These are phyloP conservation scores for Camelina hispida DNA, from an alignment of 345 rosid genomes.

Conservation along the genomic window DNA sequence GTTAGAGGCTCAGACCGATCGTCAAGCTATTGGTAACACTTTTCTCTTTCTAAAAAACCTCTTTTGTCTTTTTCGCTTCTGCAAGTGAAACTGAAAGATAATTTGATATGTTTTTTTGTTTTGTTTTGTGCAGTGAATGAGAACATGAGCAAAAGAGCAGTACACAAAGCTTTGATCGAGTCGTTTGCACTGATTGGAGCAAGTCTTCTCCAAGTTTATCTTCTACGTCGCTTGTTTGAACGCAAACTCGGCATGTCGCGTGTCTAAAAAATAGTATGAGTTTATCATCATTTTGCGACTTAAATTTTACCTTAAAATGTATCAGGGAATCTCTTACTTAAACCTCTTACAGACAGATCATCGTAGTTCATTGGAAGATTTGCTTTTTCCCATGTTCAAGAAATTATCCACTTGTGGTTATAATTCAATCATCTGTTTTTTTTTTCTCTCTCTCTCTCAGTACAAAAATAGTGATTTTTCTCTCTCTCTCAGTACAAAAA, in stretches of 20 bases:
- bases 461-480: background rate
- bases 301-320: constrained; percentile 29
- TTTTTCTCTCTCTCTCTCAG: background rate
- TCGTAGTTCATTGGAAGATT: constrained; percentile 14
- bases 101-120: background rate
- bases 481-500: background rate
- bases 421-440: constrained; percentile 5
- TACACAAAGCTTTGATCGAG: constrained; percentile 73
- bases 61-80: background rate
- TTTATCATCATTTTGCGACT: constrained; percentile 18
- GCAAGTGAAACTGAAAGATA: background rate
- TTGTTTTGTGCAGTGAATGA: constrained; percentile 57
- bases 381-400: constrained; percentile 5
- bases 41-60: background rate
- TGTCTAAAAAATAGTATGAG: constrained; percentile 44
- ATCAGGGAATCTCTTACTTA: constrained; percentile 22
- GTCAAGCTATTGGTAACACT: constrained; percentile 63
- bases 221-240: constrained; percentile 70
- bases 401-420: constrained; percentile 2
- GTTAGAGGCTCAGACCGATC: constrained; percentile 80
- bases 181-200: constrained; percentile 63
- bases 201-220: constrained; percentile 66
- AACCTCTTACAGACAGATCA: constrained; percentile 35
- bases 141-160: constrained; percentile 63
- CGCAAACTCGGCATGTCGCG: constrained; percentile 70